Evolutionary conservation across 768 basidiomycete species (phyloP).

Genomic region (Candolleomyces aberdarensis): DNA sequence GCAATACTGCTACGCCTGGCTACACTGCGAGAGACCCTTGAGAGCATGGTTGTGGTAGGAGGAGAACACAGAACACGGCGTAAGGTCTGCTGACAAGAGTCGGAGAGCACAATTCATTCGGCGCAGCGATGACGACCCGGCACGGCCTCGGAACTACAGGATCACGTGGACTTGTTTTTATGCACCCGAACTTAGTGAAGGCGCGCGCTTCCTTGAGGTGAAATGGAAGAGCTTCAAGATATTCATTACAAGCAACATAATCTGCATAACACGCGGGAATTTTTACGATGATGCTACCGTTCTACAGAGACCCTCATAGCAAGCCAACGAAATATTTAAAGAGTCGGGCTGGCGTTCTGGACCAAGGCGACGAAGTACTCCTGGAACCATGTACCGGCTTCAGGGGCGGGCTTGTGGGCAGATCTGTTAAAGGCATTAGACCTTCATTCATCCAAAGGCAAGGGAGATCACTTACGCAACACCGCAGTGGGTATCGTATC

Average conservation of each 20-base stretch:
- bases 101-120: neutral
- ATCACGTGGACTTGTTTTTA: no score
- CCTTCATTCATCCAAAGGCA: no score
- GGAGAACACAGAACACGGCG: neutral
- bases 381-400: constrained; percentile 70
- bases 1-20: constrained; percentile 32
- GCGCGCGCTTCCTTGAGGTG: no score
- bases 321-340: constrained; percentile 27
- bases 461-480: constrained; percentile 34
- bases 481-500: constrained; percentile 52
- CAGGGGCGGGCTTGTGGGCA: constrained; percentile 52
- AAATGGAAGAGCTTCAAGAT: no score
- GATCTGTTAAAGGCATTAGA: constrained; percentile 31
- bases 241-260: no score
- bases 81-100: neutral
- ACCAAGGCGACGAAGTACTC: constrained; percentile 60
- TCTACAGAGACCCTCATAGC: neutral
- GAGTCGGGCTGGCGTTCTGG: constrained; percentile 47
- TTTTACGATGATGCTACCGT: no score
- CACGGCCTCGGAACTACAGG: no score
- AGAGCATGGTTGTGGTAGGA: constrained; percentile 45
- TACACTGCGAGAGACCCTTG: constrained; percentile 46
- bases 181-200: no score
- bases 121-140: neutral
- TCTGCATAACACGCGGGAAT: no score